Percentiles rank a stretch among this genome's conserved stretches.
Conservation (phyloP, 805 yeast species). For the Maudiozyma barnettii region DNA sequence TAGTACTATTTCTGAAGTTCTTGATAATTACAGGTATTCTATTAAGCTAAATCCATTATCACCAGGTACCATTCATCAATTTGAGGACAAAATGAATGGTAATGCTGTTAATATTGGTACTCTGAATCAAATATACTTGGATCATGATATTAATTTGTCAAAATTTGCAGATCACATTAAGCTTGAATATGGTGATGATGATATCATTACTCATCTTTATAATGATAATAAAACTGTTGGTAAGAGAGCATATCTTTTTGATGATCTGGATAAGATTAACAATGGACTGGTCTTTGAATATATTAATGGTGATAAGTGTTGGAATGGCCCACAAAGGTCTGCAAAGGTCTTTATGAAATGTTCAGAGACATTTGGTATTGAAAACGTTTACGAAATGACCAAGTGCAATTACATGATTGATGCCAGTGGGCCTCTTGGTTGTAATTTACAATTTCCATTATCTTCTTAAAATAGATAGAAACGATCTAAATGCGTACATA, state of each 20-base stretch:
- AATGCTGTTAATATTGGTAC: slow-evolving; percentile 21
- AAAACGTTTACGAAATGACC: slow-evolving; percentile 75
- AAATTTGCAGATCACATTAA: slow-evolving; percentile 19
- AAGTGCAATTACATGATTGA: slow-evolving; percentile 68
- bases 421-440: slow-evolving; percentile 35
- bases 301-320: slow-evolving; percentile 66
- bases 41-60: slow-evolving; percentile 13
- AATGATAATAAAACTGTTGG: slow-evolving; percentile 15
- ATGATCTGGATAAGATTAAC: slow-evolving; percentile 25
- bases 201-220: slow-evolving; percentile 18
- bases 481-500: not conserved
- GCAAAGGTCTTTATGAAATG: slow-evolving; percentile 59
- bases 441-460: slow-evolving; percentile 14
- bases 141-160: slow-evolving; percentile 9
- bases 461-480: not conserved
- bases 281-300: slow-evolving; percentile 35
- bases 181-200: slow-evolving; percentile 17
- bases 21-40: slow-evolving; percentile 20
- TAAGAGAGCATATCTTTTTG: slow-evolving; percentile 15
- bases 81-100: slow-evolving; percentile 15
- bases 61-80: slow-evolving; percentile 17
- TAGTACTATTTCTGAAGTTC: not conserved
- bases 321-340: slow-evolving; percentile 87
- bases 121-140: slow-evolving; percentile 8
- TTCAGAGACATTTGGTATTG: slow-evolving; percentile 39